A percentile compares a stretch with the other conserved stretches of the same genome.
Conservation (phyloP, 768 basidiomycete species). For the Xerocomus potaroensis region DNA sequence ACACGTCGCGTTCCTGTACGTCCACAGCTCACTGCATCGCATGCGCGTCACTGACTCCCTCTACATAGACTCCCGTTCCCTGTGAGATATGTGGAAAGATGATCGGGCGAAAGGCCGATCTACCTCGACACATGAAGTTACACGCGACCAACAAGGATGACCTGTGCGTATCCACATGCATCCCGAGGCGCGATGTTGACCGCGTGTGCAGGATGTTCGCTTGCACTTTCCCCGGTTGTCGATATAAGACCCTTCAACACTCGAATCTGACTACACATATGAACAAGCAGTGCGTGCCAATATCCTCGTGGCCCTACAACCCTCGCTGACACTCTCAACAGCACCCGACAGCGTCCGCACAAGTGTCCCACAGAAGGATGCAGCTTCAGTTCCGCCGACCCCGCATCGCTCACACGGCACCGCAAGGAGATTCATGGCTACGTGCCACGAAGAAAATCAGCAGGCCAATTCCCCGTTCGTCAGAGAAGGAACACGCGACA, state of each 20-base stretch:
- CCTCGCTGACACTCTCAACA: conserved; percentile 4
- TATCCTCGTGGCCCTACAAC: background rate
- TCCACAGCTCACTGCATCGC: background rate
- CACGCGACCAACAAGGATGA: conserved; percentile 23
- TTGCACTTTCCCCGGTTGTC: conserved; percentile 22
- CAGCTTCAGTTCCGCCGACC: conserved; percentile 11
- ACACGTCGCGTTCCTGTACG: background rate
- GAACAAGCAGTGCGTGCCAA: conserved; percentile 27
- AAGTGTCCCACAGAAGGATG: conserved; percentile 18
- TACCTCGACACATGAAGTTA: conserved; percentile 24
- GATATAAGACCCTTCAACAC: conserved; percentile 21
- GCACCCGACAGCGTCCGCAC: conserved; percentile 8
- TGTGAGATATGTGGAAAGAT: conserved; percentile 15
- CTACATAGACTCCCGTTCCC: background rate
- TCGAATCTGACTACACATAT: conserved; percentile 27
- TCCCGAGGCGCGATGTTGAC: conserved; percentile 1
- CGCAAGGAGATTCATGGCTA: conserved; percentile 17
- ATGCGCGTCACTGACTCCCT: background rate
- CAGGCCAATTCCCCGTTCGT: too few relatives aligned
- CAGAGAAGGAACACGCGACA: too few relatives aligned
- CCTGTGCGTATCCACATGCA: conserved; percentile 14
- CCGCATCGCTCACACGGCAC: conserved; percentile 22
- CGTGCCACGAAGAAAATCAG: conserved; percentile 8
- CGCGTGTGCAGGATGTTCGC: conserved; percentile 17
- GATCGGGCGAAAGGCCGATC: conserved; percentile 24